Percentiles rank a stretch among this genome's conserved stretches.
phyloP scores from a whole-genome alignment of 2,329 filamentous ascomycete species.

The Fusarium buharicum region DNA sequence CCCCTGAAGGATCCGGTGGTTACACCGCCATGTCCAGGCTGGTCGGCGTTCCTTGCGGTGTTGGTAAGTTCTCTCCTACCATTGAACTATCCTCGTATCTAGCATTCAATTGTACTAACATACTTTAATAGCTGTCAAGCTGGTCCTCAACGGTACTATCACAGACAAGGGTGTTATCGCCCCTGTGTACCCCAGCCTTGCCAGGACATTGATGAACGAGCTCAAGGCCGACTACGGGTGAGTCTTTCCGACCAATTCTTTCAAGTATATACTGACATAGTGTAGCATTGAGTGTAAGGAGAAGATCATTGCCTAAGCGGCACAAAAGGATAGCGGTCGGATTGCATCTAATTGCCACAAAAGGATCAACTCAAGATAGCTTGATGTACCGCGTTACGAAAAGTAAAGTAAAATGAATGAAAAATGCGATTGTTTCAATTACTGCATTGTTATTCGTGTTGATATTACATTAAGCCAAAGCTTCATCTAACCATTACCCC shows the following conservation, averaged over 20 bases:
- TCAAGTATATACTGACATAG: not conserved
- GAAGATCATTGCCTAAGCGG: slow-evolving; percentile 28
- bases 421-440: not conserved
- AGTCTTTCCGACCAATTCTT: not conserved
- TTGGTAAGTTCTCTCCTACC: slow-evolving; percentile 33
- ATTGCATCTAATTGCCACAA: not conserved
- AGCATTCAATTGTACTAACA: not conserved
- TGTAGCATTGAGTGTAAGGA: slow-evolving; percentile 29
- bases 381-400: slow-evolving; percentile 1
- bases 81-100: not conserved
- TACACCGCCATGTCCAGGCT: slow-evolving; percentile 87
- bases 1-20: slow-evolving; percentile 76
- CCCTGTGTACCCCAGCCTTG: slow-evolving; percentile 78
- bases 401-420: slow-evolving; percentile 24
- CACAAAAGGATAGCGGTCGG: not conserved
- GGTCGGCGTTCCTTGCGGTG: slow-evolving; percentile 74
- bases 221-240: slow-evolving; percentile 78
- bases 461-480: slow-evolving; percentile 23
- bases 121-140: slow-evolving; percentile 66
- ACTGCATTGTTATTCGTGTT: not conserved
- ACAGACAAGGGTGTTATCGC: slow-evolving; percentile 79
- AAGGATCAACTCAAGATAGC: not conserved
- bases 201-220: slow-evolving; percentile 78
- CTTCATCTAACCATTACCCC: slow-evolving; percentile 15
- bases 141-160: slow-evolving; percentile 80